Percentiles rank a stretch among this genome's conserved stretches.
Conservation (phyloP, 2,329 filamentous ascomycete species). For the Penicillium oxalicum region DNA sequence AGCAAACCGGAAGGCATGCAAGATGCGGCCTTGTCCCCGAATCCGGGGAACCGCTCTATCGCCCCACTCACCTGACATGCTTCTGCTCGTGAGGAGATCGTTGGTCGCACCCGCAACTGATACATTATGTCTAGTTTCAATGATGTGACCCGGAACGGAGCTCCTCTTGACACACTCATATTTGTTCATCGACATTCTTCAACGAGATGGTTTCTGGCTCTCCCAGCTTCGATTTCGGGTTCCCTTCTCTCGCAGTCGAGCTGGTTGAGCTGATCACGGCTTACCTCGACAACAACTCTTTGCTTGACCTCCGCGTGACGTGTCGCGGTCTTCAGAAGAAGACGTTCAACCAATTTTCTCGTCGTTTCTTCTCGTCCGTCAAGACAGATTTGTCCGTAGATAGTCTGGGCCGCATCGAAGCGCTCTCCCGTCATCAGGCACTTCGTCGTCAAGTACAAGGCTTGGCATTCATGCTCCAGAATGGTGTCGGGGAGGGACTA, state of each 20-base stretch:
- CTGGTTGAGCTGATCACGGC: slow-evolving; percentile 16
- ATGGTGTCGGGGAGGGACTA: slow-evolving; percentile 17
- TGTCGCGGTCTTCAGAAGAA: slow-evolving; percentile 18
- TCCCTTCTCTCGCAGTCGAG: slow-evolving; percentile 16
- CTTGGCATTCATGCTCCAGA: slow-evolving; percentile 18
- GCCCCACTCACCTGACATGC: too few species aligned
- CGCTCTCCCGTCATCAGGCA: slow-evolving; percentile 10
- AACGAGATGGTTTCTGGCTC: slow-evolving; percentile 1
- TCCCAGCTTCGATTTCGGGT: neutral
- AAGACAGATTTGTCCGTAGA: slow-evolving; percentile 18
- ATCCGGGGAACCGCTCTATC: too few species aligned
- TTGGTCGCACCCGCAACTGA: too few species aligned
- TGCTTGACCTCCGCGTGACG: slow-evolving; percentile 15
- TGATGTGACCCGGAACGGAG: too few species aligned
- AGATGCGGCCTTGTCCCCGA: neutral
- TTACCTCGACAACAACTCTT: slow-evolving; percentile 5
- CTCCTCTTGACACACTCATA: too few species aligned
- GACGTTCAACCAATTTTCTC: slow-evolving; percentile 21
- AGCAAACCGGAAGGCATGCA: too few species aligned
- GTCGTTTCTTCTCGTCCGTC: slow-evolving; percentile 17
- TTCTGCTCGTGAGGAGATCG: neutral
- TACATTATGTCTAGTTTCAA: too few species aligned
- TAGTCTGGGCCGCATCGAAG: slow-evolving; percentile 16
- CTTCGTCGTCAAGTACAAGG: slow-evolving; percentile 15
- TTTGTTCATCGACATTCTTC: too few species aligned